Evolutionary conservation across 306 rosid species (phyloP).

Genomic region (Malus asiatica): DNA sequence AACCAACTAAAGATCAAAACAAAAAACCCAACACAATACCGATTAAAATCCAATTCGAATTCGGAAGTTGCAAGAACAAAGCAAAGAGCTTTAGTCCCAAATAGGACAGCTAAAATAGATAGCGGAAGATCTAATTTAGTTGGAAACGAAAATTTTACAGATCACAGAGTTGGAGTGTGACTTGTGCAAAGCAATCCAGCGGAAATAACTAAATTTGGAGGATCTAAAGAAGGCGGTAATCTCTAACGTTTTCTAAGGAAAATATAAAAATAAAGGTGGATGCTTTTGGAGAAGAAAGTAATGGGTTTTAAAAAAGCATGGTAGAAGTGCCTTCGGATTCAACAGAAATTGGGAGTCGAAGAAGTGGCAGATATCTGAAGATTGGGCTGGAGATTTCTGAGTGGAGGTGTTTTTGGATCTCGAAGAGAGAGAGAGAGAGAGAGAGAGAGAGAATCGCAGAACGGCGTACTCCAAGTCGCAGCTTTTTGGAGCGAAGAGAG

Average conservation of each 20-base stretch:
- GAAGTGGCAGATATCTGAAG: slow-evolving; percentile 13
- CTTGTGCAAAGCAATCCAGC: slow-evolving; percentile 14
- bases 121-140: slow-evolving; percentile 46
- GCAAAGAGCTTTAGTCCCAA: slow-evolving; percentile 14
- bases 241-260: slow-evolving; percentile 21
- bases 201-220: slow-evolving; percentile 24
- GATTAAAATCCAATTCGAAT: slow-evolving; percentile 10
- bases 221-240: slow-evolving; percentile 43
- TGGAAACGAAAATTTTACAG: slow-evolving; percentile 32
- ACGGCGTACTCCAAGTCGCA: slow-evolving; percentile 28
- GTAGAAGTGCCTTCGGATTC: slow-evolving; percentile 16
- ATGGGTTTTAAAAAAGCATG: slow-evolving; percentile 17
- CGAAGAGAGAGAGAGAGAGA: neutral
- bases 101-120: slow-evolving; percentile 6
- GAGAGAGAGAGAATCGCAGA: slow-evolving; percentile 23
- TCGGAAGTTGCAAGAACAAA: neutral
- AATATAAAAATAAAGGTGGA: neutral
- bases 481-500: slow-evolving; percentile 19
- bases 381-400: slow-evolving; percentile 16
- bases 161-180: slow-evolving; percentile 32
- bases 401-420: slow-evolving; percentile 34
- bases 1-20: slow-evolving; percentile 20
- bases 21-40: slow-evolving; percentile 8
- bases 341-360: slow-evolving; percentile 11
- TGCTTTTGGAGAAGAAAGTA: neutral